These are phyloP conservation scores for Ambrosia trifida DNA, from an alignment of 129 eudicot genomes.

Conservation along the genomic window DNA sequence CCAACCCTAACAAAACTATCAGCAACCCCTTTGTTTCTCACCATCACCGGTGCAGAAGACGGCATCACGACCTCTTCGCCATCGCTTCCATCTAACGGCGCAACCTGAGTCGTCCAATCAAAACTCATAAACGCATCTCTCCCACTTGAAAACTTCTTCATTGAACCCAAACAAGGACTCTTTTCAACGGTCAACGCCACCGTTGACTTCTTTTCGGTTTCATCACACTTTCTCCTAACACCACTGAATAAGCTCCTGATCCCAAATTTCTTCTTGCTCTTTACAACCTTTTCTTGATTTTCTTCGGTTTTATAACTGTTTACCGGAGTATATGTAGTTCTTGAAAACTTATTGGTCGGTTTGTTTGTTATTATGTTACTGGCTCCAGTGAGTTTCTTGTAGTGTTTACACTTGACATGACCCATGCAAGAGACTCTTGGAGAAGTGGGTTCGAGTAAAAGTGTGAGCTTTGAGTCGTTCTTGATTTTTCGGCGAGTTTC, in stretches of 20 bases:
- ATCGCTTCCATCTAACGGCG: constrained; percentile 41
- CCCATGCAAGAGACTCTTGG: constrained; percentile 89
- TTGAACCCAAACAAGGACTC: constrained; percentile 50
- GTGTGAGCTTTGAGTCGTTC: constrained; percentile 33
- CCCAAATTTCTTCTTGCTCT: constrained; percentile 32
- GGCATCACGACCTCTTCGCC: constrained; percentile 33
- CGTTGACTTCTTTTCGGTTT: constrained; percentile 18
- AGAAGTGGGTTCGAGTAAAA: constrained; percentile 59
- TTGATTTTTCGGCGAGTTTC: constrained; percentile 46
- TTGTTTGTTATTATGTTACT: neutral
- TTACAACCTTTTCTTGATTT: constrained; percentile 26
- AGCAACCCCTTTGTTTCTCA: constrained; percentile 35
- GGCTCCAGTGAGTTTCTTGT: constrained; percentile 30
- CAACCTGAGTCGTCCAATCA: constrained; percentile 69
- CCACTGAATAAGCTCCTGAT: constrained; percentile 22
- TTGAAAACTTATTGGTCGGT: constrained; percentile 19
- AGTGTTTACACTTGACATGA: constrained; percentile 68
- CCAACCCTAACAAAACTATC: constrained; percentile 19
- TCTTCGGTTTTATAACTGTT: constrained; percentile 17
- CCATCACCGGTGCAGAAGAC: constrained; percentile 55
- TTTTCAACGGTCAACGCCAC: constrained; percentile 1
- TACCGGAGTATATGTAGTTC: constrained; percentile 19
- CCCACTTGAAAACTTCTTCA: constrained; percentile 67
- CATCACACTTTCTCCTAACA: constrained; percentile 32
- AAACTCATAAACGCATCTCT: constrained; percentile 49